Evolutionary conservation across 352 stramenopile species (phyloP).

Genomic region (Pythium sp.): DNA sequence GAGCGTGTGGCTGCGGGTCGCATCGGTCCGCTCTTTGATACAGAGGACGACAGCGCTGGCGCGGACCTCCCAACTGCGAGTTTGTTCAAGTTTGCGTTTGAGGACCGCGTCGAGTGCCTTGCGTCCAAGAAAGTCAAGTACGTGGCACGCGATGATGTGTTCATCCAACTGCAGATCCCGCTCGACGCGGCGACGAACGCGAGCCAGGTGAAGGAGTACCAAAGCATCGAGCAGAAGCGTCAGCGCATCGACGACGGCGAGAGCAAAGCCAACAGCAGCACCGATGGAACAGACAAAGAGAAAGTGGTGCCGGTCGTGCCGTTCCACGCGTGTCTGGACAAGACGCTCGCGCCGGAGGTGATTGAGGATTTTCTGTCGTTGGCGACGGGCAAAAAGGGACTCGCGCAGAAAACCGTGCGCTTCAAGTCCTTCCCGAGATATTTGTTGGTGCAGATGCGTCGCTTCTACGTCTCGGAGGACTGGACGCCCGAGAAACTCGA

Average conservation of each 20-base stretch:
- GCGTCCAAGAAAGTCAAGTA: conserved; percentile 87
- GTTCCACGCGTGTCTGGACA: conserved; percentile 94
- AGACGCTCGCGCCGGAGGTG: conserved; percentile 87
- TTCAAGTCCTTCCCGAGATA: conserved; percentile 96
- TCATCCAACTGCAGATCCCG: conserved; percentile 87
- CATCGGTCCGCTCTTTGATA: conserved; percentile 47
- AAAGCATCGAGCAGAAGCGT: conserved; percentile 81
- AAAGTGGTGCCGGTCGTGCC: conserved; percentile 89
- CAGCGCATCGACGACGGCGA: conserved; percentile 78
- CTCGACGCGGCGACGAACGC: conserved; percentile 85
- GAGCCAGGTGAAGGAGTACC: conserved; percentile 82
- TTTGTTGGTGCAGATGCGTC: conserved; percentile 95
- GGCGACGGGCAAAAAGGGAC: conserved; percentile 72
- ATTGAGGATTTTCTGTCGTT: conserved; percentile 90
- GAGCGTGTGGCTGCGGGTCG: conserved; percentile 64
- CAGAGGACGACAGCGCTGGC: conserved; percentile 28
- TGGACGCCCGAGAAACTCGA: conserved; percentile 98
- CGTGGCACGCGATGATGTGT: conserved; percentile 68
- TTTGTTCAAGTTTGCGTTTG: conserved; percentile 93
- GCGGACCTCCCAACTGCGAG: conserved; percentile 61
- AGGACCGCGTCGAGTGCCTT: conserved; percentile 81
- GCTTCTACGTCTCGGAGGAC: conserved; percentile 95
- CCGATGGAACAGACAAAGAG: conserved; percentile 12
- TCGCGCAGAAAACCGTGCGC: conserved; percentile 76
- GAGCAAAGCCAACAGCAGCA: conserved; percentile 9